A percentile compares a stretch with the other conserved stretches of the same genome.
Evolutionary conservation across 805 yeast genomes (phyloP).

Genomic region (Cyberlindnera maritima): DNA sequence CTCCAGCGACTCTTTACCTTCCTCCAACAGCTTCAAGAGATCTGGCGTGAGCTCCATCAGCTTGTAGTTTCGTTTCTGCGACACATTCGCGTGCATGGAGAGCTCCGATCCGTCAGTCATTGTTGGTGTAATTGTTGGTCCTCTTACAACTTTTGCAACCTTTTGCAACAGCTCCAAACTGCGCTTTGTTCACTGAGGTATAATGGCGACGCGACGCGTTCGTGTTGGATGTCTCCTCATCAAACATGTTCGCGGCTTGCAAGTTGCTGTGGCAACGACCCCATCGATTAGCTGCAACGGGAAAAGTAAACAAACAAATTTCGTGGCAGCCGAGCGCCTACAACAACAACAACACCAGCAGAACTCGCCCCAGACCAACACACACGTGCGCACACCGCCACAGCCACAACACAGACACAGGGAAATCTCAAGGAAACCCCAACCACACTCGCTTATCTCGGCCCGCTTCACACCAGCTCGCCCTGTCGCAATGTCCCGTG

Average conservation of each 20-base stretch:
- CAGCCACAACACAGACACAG: too few species aligned
- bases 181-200: too few species aligned
- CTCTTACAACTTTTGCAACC: too few species aligned
- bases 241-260: not conserved
- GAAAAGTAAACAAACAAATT: constrained; percentile 10
- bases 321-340: not conserved
- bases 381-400: too few species aligned
- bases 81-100: constrained; percentile 23
- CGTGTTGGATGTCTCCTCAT: not conserved
- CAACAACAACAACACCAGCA: not conserved
- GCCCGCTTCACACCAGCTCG: not conserved
- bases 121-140: not conserved
- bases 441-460: not conserved
- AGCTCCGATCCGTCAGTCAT: constrained; percentile 7
- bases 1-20: constrained; percentile 21
- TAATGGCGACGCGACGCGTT: not conserved
- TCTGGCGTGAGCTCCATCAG: constrained; percentile 54
- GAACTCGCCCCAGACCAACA: too few species aligned
- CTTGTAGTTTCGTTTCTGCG: constrained; percentile 36
- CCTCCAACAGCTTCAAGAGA: constrained; percentile 37
- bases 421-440: not conserved
- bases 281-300: not conserved
- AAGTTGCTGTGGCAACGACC: constrained; percentile 6
- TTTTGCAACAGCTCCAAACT: too few species aligned
- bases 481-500: constrained; percentile 14